Base-by-base conservation (phyloP, 73 alveolate species). In the Paramecium pentaurelia region DNA sequence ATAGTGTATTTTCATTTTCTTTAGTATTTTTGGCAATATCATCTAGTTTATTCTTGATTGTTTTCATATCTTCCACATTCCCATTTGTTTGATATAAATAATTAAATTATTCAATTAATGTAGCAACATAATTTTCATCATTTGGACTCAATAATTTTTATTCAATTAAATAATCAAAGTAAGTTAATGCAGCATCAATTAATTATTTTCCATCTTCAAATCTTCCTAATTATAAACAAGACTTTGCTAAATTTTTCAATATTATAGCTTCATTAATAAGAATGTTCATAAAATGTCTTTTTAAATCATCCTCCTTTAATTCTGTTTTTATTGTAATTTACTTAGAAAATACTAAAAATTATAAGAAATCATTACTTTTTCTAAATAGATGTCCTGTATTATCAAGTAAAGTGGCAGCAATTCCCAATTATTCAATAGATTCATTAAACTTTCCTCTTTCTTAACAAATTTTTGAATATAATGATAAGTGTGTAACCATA, bases 151-250 rank as follows among this genome's bases (percentile, higher is more conserved):
- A 54, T 7, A 54, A 18, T 22, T 54, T 54, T 54, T 54, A 54
- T 54, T 54, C 70, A 18, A 54, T 54, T 0, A 54, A 54, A 18
- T 54, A n/a, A 54, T 64, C 47, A 44, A 80, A 80, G 16, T 80
- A 80, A 45, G 49, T 80, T 42, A 47, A 44, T 42, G 77, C 58
- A 40, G 91, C 73, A 20, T 80, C 91, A 10, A 80, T 27, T 9
- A 80, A 44, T 27, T 80, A 20, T 47, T 80, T 45, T 1, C 75
- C 75, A 80, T 80, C 91, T 2, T 80, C 91, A 20, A 45, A 80
- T 80, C 75, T 80, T 10, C 34, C 32, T 9, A 25, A 40, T 20
- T 36, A 4, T 12, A 80, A 32, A 45, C 91, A 45, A 18, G 44
- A 40, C 30, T 47, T 80, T 27, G 91, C 91, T 47, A 45, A 27